A percentile compares a stretch with the other conserved stretches of the same genome.
These are phyloP conservation scores for Thielaviopsis populi DNA, from an alignment of 2,329 filamentous ascomycete genomes.

Conservation along the genomic window DNA sequence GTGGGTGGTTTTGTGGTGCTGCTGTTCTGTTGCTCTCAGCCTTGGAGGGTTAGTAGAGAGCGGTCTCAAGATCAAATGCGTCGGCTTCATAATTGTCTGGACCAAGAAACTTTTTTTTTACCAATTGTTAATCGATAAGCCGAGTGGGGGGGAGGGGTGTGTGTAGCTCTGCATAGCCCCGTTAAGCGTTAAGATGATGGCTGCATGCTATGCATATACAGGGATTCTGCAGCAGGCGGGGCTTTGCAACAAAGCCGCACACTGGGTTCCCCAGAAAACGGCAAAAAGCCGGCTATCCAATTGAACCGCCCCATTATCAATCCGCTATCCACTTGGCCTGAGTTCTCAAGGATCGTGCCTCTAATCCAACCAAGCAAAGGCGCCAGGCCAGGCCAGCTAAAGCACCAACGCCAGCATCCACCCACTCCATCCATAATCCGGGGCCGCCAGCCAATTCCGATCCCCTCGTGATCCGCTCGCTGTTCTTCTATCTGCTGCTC, in stretches of 20 bases:
- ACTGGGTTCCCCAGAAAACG: slow-evolving; percentile 5
- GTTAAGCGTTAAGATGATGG: too few relatives aligned
- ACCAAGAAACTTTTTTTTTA: slow-evolving; percentile 14
- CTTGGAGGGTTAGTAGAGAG: background rate
- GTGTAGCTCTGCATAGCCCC: background rate
- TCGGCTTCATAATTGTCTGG: background rate
- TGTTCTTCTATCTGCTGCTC: slow-evolving; percentile 7
- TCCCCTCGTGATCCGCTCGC: background rate
- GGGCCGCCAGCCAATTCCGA: slow-evolving; percentile 10
- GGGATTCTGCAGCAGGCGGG: background rate
- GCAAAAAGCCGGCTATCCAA: slow-evolving; percentile 15
- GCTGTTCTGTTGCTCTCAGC: background rate
- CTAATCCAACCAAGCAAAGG: slow-evolving; percentile 1
- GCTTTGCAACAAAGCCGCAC: slow-evolving; percentile 1
- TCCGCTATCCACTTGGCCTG: background rate
- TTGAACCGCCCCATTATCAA: slow-evolving; percentile 10
- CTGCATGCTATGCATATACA: background rate
- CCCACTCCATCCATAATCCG: slow-evolving; percentile 11
- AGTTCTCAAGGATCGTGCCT: slow-evolving; percentile 7
- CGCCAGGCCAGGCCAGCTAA: background rate
- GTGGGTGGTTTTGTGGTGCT: background rate
- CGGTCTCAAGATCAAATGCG: slow-evolving; percentile 2
- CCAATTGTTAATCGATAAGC: slow-evolving; percentile 15
- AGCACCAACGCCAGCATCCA: background rate
- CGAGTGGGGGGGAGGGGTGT: background rate